Evolutionary conservation across 1,284 basidiomycete genomes (phyloP).

Genomic region (Amylostereum chailletii): DNA sequence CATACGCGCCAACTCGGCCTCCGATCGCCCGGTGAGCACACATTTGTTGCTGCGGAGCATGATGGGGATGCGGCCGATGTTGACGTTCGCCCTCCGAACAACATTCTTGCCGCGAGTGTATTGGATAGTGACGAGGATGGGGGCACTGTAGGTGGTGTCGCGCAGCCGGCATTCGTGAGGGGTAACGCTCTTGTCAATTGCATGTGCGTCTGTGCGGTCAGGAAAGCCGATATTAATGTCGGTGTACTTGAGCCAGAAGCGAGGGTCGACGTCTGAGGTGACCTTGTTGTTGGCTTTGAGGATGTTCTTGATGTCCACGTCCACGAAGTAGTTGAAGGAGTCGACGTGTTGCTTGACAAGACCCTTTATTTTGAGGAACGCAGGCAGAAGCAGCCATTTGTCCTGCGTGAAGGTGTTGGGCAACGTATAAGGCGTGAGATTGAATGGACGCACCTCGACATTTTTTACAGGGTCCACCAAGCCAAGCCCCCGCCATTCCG

Average conservation of each 20-base stretch:
- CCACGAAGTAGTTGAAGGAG: constrained; percentile 99
- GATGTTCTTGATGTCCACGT: constrained; percentile 96
- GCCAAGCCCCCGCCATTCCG: constrained; percentile 64
- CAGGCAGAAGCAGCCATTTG: constrained; percentile 94
- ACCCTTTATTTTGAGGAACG: constrained; percentile 93
- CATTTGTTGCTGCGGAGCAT: constrained; percentile 97
- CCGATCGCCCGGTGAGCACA: constrained; percentile 72
- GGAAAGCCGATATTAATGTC: constrained; percentile 93
- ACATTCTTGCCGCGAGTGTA: constrained; percentile 92
- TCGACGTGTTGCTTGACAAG: constrained; percentile 99
- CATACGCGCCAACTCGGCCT: constrained; percentile 84
- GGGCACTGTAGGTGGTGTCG: constrained; percentile 93
- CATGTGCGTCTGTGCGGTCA: constrained; percentile 77
- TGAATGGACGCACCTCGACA: constrained; percentile 50
- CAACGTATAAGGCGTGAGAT: not conserved
- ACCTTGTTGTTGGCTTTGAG: constrained; percentile 90
- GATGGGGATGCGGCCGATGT: constrained; percentile 91
- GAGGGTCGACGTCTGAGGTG: constrained; percentile 94
- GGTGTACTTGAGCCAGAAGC: constrained; percentile 95
- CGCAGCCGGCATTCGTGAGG: constrained; percentile 97
- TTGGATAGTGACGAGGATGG: constrained; percentile 91
- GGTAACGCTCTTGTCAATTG: constrained; percentile 80
- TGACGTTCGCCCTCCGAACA: constrained; percentile 77
- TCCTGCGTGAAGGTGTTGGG: constrained; percentile 45
- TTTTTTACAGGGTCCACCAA: constrained; percentile 73